Conservation (phyloP, 805 yeast species). For the Ogataea trehaloabstinens region DNA sequence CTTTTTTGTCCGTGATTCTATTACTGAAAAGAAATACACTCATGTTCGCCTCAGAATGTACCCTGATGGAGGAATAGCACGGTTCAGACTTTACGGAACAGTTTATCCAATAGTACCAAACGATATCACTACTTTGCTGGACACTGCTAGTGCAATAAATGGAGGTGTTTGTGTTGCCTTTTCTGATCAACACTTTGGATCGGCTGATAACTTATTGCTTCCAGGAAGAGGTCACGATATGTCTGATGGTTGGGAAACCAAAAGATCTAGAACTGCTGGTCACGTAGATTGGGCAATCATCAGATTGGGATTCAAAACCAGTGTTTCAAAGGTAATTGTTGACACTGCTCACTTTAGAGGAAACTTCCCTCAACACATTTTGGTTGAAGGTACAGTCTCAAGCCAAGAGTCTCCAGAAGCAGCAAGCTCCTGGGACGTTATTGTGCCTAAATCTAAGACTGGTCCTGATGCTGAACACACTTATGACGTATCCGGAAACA, state of each 20-base stretch:
- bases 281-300: constrained; percentile 93
- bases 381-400: constrained; percentile 57
- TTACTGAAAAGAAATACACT: constrained; percentile 66
- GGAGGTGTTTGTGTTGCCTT: constrained; percentile 87
- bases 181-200: constrained; percentile 93
- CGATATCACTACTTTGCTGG: constrained; percentile 48
- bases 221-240: constrained; percentile 96
- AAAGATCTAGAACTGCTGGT: constrained; percentile 76
- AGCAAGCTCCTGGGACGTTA: constrained; percentile 55
- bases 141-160: constrained; percentile 75
- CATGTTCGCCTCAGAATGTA: constrained; percentile 87
- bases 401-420: constrained; percentile 36
- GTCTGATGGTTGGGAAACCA: constrained; percentile 99
- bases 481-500: constrained; percentile 36
- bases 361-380: constrained; percentile 82
- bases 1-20: constrained; percentile 61
- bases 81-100: constrained; percentile 85
- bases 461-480: constrained; percentile 82
- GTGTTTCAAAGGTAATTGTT: constrained; percentile 58
- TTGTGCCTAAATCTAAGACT: constrained; percentile 71
- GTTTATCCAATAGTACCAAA: constrained; percentile 70
- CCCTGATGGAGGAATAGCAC: constrained; percentile 98
- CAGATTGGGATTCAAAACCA: constrained; percentile 66
- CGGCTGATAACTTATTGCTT: constrained; percentile 81
- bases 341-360: constrained; percentile 96